A percentile compares a stretch with the other conserved stretches of the same genome.
These are phyloP conservation scores for Colletotrichum tofieldiae DNA, from an alignment of 2,329 filamentous ascomycete genomes.

Conservation along the genomic window DNA sequence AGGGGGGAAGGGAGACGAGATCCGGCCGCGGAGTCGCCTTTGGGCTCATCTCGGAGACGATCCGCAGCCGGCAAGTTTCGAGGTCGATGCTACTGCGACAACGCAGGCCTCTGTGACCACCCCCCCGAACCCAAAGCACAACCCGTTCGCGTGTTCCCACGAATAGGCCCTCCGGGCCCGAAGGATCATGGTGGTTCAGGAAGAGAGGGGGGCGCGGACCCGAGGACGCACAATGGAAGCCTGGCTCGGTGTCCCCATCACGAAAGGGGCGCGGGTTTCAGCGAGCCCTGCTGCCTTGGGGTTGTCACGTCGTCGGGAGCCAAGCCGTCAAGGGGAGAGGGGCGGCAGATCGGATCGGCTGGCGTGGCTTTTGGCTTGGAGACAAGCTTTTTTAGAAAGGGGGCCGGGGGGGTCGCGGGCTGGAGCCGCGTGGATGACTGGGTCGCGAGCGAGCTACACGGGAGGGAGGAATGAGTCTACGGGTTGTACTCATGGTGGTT, in stretches of 20 bases:
- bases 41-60: not conserved
- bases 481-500: not conserved
- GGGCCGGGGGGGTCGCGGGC: not conserved
- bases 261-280: not conserved
- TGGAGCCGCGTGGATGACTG: conserved; percentile 7
- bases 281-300: not conserved
- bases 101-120: not conserved
- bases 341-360: conserved; percentile 10
- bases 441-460: not conserved
- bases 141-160: not conserved
- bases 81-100: not conserved
- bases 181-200: too few relatives aligned
- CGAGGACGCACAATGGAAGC: not conserved
- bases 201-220: not conserved
- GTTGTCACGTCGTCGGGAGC: not conserved
- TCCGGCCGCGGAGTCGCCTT: not conserved
- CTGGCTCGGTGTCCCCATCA: too few relatives aligned
- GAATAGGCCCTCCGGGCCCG: not conserved
- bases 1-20: not conserved
- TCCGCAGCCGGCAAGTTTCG: not conserved
- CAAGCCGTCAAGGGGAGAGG: conserved; percentile 3
- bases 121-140: not conserved
- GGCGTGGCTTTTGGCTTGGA: not conserved
- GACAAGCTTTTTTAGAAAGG: conserved; percentile 3
- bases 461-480: not conserved